phyloP scores from a whole-genome alignment of 2,329 filamentous ascomycete genomes.

The Aspergillus ustus region DNA sequence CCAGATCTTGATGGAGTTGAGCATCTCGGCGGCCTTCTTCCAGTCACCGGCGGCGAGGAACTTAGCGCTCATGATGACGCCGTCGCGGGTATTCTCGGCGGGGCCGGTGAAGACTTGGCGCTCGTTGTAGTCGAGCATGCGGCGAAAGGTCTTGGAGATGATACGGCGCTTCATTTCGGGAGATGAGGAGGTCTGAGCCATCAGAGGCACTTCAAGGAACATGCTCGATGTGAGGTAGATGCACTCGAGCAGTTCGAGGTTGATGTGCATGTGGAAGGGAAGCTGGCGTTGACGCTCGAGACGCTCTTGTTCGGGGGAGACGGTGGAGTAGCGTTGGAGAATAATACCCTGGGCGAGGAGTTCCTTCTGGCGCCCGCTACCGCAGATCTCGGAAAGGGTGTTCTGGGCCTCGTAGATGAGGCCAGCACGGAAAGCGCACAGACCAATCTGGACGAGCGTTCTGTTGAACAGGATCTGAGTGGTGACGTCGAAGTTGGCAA shows the following conservation, averaged over 20 bases:
- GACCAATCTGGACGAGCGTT: slow-evolving; percentile 94
- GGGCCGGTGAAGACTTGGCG: slow-evolving; percentile 98
- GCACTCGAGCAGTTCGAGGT: slow-evolving; percentile 95
- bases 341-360: slow-evolving; percentile 96
- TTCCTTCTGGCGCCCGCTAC: slow-evolving; percentile 96
- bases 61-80: slow-evolving; percentile 99
- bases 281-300: slow-evolving; percentile 96
- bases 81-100: slow-evolving; percentile 97
- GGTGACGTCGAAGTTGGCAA: slow-evolving; percentile 93
- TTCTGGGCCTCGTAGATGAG: slow-evolving; percentile 97
- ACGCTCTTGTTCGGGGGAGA: slow-evolving; percentile 96
- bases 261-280: slow-evolving; percentile 99
- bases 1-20: slow-evolving; percentile 99
- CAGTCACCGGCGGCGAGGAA: slow-evolving; percentile 95
- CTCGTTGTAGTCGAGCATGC: slow-evolving; percentile 99
- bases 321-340: slow-evolving; percentile 95
- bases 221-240: slow-evolving; percentile 99
- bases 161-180: slow-evolving; percentile 96
- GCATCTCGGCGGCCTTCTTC: slow-evolving; percentile 93
- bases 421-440: slow-evolving; percentile 96
- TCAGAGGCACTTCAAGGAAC: slow-evolving; percentile 95
- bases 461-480: slow-evolving; percentile 99
- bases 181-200: slow-evolving; percentile 94
- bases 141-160: slow-evolving; percentile 99
- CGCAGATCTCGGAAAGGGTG: slow-evolving; percentile 96